Base-by-base conservation (phyloP, 306 rosid species). In the Vicia faba region DNA sequence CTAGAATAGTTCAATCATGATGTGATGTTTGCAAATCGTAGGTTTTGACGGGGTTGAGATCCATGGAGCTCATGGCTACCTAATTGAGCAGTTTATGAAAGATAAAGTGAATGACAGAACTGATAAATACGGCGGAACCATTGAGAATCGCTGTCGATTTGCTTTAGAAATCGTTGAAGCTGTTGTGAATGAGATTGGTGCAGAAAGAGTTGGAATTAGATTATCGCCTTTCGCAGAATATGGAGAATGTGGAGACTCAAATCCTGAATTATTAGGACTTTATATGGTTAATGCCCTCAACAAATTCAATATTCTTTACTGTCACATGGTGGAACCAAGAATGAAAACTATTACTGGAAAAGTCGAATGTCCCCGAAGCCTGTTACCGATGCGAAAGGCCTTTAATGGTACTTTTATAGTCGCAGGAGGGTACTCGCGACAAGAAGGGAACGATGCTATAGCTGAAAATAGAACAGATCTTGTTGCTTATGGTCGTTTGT, bases 141-240 rank as follows among this genome's bases (percentile, higher is more conserved):
- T 64, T 15, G 69, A 45, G 26, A 64, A 64, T 6, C 69, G 69
- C 1, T 64, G 69, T 45, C 69, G 69, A 45, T 64, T 64, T 0
- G 15, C 57, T 14, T 45, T 64, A 57, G 69, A 64, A 45, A 3
- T 64, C 15, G 69, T 64, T 64, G 69, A 64, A 64, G 69, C 69
- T 2, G 43, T 64, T 46, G 57, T 31, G 43, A 28, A 28, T 64
- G 69, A 64, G 69, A 14, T 64, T 45, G 69, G 69, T 3, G 29
- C 69, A 8, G 57, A 45, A 45, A 64, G 69, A 64, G 69, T 64
- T 43, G 69, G 69, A 45, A 64, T 64, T 10, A 64, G 69, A 64
- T 16, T 64, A 46, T 64, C 69, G 11, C 69, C 69, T 14, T 64
- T 45, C 48, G 69, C 69, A 28, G 69, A 64, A 16, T 46, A 64